These are phyloP conservation scores for Cordyceps cicadae DNA, from an alignment of 2,329 filamentous ascomycete species.

Conservation along the genomic window DNA sequence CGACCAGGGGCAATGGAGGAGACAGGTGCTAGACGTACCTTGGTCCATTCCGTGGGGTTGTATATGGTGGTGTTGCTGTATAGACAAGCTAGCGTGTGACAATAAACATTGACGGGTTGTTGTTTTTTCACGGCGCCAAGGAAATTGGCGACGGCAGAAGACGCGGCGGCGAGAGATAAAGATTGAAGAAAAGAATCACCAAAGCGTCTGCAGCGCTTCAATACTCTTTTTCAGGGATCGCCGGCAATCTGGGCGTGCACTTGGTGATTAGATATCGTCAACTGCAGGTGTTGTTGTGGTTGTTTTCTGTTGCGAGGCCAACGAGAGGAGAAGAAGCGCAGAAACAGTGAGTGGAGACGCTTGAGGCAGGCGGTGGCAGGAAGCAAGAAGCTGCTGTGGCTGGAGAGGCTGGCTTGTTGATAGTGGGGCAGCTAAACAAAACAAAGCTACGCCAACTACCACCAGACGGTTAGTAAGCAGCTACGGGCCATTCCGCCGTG, in stretches of 20 bases:
- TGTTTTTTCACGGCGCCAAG: conserved; percentile 14
- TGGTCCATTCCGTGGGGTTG: conserved; percentile 25
- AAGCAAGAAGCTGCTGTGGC: neutral
- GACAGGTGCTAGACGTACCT: conserved; percentile 20
- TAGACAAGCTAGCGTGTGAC: conserved; percentile 24
- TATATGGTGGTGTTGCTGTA: conserved; percentile 20
- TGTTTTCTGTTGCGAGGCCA: conserved; percentile 38
- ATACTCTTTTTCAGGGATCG: conserved; percentile 14
- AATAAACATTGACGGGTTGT: conserved; percentile 33
- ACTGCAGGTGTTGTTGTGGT: conserved; percentile 29
- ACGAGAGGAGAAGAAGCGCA: conserved; percentile 28
- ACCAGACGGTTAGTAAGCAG: conserved; percentile 19
- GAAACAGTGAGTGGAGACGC: conserved; percentile 12
- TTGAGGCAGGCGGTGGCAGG: neutral
- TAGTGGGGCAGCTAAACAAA: conserved; percentile 7
- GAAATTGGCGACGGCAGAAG: neutral
- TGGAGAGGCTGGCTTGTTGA: conserved; percentile 5
- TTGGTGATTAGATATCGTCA: conserved; percentile 22
- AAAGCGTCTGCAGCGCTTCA: conserved; percentile 7
- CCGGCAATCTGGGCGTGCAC: conserved; percentile 19
- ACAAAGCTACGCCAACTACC: conserved; percentile 13
- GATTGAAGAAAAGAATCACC: conserved; percentile 13
- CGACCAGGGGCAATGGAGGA: neutral
- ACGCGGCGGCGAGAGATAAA: neutral
- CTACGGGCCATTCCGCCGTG: conserved; percentile 14